Conservation (phyloP, 306 rosid genomes). For the Glycine soja region DNA sequence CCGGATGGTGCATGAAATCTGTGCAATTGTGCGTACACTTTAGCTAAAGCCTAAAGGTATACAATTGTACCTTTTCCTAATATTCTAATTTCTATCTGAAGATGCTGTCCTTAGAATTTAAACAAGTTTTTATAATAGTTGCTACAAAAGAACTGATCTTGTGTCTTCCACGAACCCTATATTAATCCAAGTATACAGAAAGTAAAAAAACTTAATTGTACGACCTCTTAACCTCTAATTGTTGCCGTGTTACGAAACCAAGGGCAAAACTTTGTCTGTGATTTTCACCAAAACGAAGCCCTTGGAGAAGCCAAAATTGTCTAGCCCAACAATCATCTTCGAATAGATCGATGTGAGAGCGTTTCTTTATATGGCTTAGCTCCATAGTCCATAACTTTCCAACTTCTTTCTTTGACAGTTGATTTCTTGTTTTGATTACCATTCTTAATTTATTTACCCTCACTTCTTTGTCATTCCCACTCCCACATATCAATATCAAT, state of each 20-base stretch:
- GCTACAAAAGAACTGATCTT: neutral
- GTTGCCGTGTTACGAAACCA: constrained; percentile 3
- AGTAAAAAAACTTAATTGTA: neutral
- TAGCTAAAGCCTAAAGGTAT: constrained; percentile 2
- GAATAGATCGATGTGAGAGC: constrained; percentile 19
- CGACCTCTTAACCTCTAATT: neutral
- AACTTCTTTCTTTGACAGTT: neutral
- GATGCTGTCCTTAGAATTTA: constrained; percentile 10
- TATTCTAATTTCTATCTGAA: constrained; percentile 5
- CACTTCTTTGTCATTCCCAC: neutral
- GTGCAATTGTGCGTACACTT: neutral
- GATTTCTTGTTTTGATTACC: constrained; percentile 11
- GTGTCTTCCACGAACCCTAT: neutral
- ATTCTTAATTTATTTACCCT: neutral
- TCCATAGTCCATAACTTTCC: neutral
- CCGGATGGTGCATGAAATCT: constrained; percentile 29
- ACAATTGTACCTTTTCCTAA: neutral
- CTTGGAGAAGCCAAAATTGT: neutral
- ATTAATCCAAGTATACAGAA: neutral
- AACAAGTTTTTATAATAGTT: neutral
- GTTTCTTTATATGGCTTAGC: neutral
- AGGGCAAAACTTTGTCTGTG: neutral
- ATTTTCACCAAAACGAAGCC: constrained; percentile 24
- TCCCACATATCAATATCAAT: neutral
- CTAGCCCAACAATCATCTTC: neutral